Evolutionary conservation across 2,329 filamentous ascomycete species (phyloP), one percentile per base, ranked within the genome.

Genomic region (Microdochium paspali): DNA sequence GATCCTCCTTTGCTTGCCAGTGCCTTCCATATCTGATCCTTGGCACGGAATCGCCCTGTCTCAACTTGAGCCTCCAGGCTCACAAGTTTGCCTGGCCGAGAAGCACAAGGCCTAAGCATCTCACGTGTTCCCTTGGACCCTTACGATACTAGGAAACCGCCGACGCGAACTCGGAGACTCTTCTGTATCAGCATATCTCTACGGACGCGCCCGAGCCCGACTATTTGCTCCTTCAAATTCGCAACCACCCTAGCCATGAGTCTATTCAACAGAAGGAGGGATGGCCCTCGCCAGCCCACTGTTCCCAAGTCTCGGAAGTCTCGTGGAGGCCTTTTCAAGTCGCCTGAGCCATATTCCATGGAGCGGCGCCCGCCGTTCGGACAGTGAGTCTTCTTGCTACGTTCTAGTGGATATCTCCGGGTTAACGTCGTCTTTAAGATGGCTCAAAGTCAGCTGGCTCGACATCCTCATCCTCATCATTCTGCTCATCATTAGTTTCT

Each of bases 381-480:
- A n/a, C 45, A 47, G 32, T 46, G 24, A 31, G 32, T 12, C 9
- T 3, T 4, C 9, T 18, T 3, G 24, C 10, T 28, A 35, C 46
- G 26, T 13, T 44, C 21, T n/a, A n/a, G n/a, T n/a, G n/a, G n/a
- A 40, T 30, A 35, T 31, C 5, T 18, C 6, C 15, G 10, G 18
- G 18, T 20, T 40, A 18, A 40, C 35, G 10, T 20, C 15, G 18
- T 40, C 35, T n/a, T 21, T 20, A 20, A 40, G 35, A 24, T 50
- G 49, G 46, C 32, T 50, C 18, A 46, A 45, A 30, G 15, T 50
- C 13, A 46, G 35, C 2, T 48, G 49, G 46, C 46, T 47, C 9
- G 46, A 47, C 25, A 13, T 48, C 21, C 24, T 48, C 10, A 46
- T 44, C n/a, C 44, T 50, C 31, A 21, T 42, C 21, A 40, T 48